Evolutionary conservation across 192 early-diverging fungal species (phyloP).

Genomic region (Coemansia sp.): DNA sequence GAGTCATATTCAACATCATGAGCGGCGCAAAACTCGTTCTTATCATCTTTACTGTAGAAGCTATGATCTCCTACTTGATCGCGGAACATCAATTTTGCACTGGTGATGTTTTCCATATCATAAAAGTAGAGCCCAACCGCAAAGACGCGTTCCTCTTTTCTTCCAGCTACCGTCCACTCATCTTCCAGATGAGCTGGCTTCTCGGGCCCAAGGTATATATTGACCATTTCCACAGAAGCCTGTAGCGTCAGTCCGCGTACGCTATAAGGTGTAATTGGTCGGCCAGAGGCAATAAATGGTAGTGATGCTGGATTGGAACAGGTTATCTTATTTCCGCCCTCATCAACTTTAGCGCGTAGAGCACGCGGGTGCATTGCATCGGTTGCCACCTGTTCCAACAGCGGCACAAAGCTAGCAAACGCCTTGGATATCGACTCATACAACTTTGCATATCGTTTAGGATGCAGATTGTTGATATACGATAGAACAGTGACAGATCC

Average conservation of each 20-base stretch:
- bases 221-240: constrained; percentile 70
- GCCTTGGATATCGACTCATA: not conserved
- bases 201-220: constrained; percentile 64
- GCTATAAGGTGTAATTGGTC: constrained; percentile 18
- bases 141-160: constrained; percentile 65
- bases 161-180: constrained; percentile 70
- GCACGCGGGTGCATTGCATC: constrained; percentile 3
- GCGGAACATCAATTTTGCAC: not conserved
- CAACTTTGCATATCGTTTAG: not conserved
- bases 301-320: constrained; percentile 28
- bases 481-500: not conserved
- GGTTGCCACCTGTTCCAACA: constrained; percentile 53
- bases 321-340: not conserved
- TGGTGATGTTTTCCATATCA: constrained; percentile 62
- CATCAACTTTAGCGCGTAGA: not conserved
- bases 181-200: constrained; percentile 55
- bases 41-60: not conserved
- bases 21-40: not conserved
- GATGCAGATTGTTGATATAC: constrained; percentile 11
- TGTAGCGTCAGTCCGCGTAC: constrained; percentile 48
- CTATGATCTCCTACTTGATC: not conserved
- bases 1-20: constrained; percentile 7
- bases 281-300: constrained; percentile 21
- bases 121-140: constrained; percentile 76
- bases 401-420: not conserved